These are phyloP conservation scores for Beauveria sp. DNA, from an alignment of 2,329 filamentous ascomycete genomes.

Conservation along the genomic window DNA sequence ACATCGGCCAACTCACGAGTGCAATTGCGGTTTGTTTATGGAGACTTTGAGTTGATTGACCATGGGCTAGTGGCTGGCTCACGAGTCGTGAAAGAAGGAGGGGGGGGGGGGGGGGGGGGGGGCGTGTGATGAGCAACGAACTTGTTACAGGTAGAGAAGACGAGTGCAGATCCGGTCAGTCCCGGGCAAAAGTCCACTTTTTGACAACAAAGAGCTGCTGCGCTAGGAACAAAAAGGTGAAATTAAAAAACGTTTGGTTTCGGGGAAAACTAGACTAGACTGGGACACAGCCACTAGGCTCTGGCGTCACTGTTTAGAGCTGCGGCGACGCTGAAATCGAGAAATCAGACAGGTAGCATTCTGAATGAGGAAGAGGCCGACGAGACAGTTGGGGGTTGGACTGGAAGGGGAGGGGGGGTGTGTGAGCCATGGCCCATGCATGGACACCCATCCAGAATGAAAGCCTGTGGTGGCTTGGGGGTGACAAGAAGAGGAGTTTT, in stretches of 20 bases:
- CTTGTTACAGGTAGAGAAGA: background rate
- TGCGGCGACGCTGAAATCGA: background rate
- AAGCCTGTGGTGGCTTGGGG: background rate
- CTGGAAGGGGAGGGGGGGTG: background rate
- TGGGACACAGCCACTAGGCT: background rate
- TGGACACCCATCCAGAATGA: background rate
- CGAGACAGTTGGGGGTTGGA: background rate
- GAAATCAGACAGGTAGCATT: background rate
- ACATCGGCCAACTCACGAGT: background rate
- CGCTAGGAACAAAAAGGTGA: background rate
- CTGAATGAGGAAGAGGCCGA: background rate
- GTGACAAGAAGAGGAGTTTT: background rate
- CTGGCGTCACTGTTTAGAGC: background rate
- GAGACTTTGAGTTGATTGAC: background rate
- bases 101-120: background rate
- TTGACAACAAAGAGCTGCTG: background rate
- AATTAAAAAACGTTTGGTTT: background rate
- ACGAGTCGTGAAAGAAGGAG: background rate
- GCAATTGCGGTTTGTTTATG: background rate
- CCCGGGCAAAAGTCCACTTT: constrained; percentile 7
- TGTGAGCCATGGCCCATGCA: background rate
- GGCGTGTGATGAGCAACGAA: background rate
- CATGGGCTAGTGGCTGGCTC: background rate
- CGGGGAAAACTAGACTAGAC: background rate
- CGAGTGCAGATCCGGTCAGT: constrained; percentile 10